Base-by-base conservation (phyloP, 495 filamentous ascomycete species). In the Penicillium roqueforti region DNA sequence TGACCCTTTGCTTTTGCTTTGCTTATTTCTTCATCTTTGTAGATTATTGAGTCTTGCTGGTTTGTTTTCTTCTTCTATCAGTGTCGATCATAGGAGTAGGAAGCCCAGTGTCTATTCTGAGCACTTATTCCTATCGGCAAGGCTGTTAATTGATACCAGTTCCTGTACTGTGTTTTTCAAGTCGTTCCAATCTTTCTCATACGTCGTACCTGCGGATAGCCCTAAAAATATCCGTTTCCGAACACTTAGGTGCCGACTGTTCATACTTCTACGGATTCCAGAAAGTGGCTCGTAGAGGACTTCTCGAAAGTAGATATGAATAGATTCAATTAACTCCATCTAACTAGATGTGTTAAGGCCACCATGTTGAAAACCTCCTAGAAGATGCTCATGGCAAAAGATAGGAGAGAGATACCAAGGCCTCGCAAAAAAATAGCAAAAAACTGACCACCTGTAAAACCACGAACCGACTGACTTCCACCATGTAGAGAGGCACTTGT, bases 21-120 rank as follows among this genome's bases (percentile, higher is more conserved):
- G 39, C 44, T 58, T 40, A 41, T 54, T 55, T 62, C 25, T 60
- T 65, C 44, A 47, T 53, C 49, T 53, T 45, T 66, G 60, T 70
- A 60, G 56, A 63, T 70, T 67, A 64, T 55, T 61, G 29, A 44
- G 37, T 54, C 44, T 47, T 26, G 46, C 59, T 16, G n/a, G n/a
- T n/a, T 43, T 49, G 49, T 51, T 52, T 43, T 44, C 49, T 53
- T 52, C 29, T 39, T 45, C 32, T 38, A 29, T 37, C 36, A 26
- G 23, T 19, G 39, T 25, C 26, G 23, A 20, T 36, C 18, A 36
- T 45, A 10, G 36, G 31, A 38, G 7, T 1, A 28, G 18, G 31
- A 19, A n/a, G 22, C 6, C 18, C 19, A 32, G 2, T 48, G 19
- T 20, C 16, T 31, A n/a, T 20, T 18, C 20, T 9, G 22, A 5